phyloP scores from a whole-genome alignment of 176 grass and related monocot species.

The Lolium rigidum region DNA sequence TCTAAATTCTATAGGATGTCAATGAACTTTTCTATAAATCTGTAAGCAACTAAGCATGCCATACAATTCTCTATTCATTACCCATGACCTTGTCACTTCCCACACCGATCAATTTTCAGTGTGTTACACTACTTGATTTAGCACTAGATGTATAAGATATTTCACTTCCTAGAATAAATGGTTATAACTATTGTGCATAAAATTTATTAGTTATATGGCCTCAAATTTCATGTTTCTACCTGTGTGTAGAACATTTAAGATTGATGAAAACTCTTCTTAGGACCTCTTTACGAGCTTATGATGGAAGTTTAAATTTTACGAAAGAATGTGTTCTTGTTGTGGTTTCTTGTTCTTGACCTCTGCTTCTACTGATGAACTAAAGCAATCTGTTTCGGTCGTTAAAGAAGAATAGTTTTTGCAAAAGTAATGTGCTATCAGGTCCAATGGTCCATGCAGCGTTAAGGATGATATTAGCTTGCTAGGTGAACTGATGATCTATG shows the following conservation, averaged over 20 bases:
- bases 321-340: no score
- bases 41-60: constrained; percentile 4
- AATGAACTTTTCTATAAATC: neutral
- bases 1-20: constrained; percentile 7
- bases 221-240: neutral
- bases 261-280: no score
- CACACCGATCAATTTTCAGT: neutral
- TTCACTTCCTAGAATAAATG: neutral
- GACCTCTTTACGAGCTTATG: no score
- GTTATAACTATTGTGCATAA: neutral
- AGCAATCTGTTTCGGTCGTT: no score
- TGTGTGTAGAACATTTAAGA: no score
- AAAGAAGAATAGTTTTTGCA: neutral
- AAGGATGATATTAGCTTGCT: neutral
- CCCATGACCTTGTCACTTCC: neutral
- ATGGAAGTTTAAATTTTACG: no score
- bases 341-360: no score
- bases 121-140: neutral
- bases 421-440: neutral
- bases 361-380: no score
- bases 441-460: neutral
- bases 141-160: neutral
- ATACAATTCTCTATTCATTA: neutral
- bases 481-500: constrained; percentile 12
- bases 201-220: neutral